phyloP scores from a whole-genome alignment of 176 grass and related monocot genomes.

The Rhynchospora breviuscula region DNA sequence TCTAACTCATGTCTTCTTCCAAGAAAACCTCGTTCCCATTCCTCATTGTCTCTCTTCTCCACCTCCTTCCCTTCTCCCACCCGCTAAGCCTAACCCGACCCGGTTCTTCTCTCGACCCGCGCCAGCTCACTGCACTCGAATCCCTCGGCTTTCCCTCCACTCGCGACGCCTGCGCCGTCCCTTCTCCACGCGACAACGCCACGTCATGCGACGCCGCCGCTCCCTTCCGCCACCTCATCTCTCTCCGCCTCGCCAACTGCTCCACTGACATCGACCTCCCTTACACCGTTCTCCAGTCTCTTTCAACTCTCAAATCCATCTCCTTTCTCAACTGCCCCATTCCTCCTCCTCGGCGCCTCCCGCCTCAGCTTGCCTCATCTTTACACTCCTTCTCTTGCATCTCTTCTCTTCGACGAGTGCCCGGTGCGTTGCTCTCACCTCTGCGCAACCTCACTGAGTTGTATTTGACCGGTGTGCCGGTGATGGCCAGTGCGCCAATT shows the following conservation, averaged over 20 bases:
- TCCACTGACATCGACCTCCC: slow-evolving; percentile 65
- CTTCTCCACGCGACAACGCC: slow-evolving; percentile 16
- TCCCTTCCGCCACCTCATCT: slow-evolving; percentile 65
- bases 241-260: slow-evolving; percentile 74
- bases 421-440: slow-evolving; percentile 64
- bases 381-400: slow-evolving; percentile 64
- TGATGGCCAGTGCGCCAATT: slow-evolving; percentile 40
- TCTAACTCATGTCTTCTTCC: slow-evolving; percentile 16
- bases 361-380: slow-evolving; percentile 38
- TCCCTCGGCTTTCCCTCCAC: slow-evolving; percentile 47
- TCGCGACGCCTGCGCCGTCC: slow-evolving; percentile 44
- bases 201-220: slow-evolving; percentile 54
- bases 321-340: slow-evolving; percentile 53
- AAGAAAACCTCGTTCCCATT: not conserved
- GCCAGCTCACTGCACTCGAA: slow-evolving; percentile 60
- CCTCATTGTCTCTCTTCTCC: not conserved
- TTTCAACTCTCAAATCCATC: slow-evolving; percentile 52
- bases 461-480: slow-evolving; percentile 43
- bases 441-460: slow-evolving; percentile 71
- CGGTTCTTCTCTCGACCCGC: slow-evolving; percentile 53
- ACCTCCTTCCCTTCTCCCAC: not conserved
- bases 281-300: slow-evolving; percentile 45
- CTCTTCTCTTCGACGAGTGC: slow-evolving; percentile 56
- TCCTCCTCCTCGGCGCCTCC: slow-evolving; percentile 45
- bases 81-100: not conserved